Base-by-base conservation (phyloP, 2,329 filamentous ascomycete species). In the Microdochium nivale region DNA sequence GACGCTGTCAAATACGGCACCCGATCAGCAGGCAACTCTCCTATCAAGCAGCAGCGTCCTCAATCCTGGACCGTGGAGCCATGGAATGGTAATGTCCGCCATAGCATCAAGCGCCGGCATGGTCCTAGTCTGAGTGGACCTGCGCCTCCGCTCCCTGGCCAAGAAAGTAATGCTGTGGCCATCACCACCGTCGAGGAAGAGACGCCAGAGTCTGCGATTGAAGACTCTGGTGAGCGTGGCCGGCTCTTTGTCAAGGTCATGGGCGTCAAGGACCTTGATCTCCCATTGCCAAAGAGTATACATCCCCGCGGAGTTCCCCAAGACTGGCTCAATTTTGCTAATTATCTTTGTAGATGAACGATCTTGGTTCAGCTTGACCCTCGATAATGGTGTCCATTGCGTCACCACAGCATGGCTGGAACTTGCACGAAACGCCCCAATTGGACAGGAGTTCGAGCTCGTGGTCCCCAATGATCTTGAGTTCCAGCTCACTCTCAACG, bases 211-310 rank as follows among this genome's bases (percentile, higher is more conserved):
- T 66, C 74, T 43, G 70, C 75, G 4, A 79, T 80, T 10, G 86
- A 89, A 51, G 91, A 96, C 53, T 89, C 84, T 50, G 86, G 85
- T 53, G 94, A 99, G 70, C 79, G 94, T 59, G 94, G 94, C 10
- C 79, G 94, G 54, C 78, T 99, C 1, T 99, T 99, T 62, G 91
- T 99, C 58, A 99, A 99, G 74, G 94, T 99, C n/a, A 87, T 97
- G 67, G 91, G 92, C 46, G 90, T 97, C 57, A 97, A 97, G 68
- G 91, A 97, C 61, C 78, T 99, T 35, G 91, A 96, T 63, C 76
- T 97, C 44, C 92, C 94, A 23, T 74, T 99, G 51, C 91, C 94
- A 30, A 88, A 86, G 72, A 92, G 90, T 94, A 79, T 78, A 86
- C 70, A n/a, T 13, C 47, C 19, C 10, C n/a, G n/a, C n/a, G n/a